phyloP scores from a whole-genome alignment of 768 basidiomycete species.

The Cyclocybe aegerita region DNA sequence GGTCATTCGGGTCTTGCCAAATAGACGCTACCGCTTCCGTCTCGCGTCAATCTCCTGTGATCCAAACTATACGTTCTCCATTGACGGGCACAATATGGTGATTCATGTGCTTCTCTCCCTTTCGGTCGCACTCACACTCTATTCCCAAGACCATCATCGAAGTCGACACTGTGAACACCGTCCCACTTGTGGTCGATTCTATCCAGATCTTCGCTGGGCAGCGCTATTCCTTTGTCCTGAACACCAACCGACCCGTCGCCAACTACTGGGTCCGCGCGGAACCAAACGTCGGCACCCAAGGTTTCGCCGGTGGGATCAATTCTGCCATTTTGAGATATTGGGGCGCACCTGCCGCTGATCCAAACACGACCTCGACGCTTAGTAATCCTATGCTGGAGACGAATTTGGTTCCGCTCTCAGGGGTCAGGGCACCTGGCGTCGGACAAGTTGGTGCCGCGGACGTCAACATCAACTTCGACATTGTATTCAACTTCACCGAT shows the following conservation, averaged over 20 bases:
- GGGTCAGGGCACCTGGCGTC: conserved; percentile 27
- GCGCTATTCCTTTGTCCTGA: conserved; percentile 39
- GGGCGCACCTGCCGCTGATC: conserved; percentile 42
- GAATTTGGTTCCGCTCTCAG: no score
- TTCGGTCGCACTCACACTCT: background rate
- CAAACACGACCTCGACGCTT: conserved; percentile 27
- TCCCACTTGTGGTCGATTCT: conserved; percentile 32
- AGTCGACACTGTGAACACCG: conserved; percentile 34
- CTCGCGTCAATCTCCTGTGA: conserved; percentile 42
- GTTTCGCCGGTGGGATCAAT: conserved; percentile 36
- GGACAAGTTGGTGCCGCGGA: conserved; percentile 37
- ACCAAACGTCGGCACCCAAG: conserved; percentile 21
- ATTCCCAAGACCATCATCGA: conserved; percentile 36
- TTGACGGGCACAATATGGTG: conserved; percentile 40
- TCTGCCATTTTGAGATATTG: conserved; percentile 52
- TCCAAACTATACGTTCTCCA: conserved; percentile 38
- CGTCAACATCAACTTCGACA: conserved; percentile 33
- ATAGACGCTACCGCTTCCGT: conserved; percentile 44
- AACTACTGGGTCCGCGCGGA: conserved; percentile 44
- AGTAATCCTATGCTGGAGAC: conserved; percentile 31
- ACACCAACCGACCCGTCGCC: conserved; percentile 29
- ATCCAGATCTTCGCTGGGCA: conserved; percentile 31
- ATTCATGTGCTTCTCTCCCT: background rate
- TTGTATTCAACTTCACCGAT: conserved; percentile 15
- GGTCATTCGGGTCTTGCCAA: conserved; percentile 31